phyloP scores from a whole-genome alignment of 2,329 filamentous ascomycete genomes.

The Ophiostoma sp. region DNA sequence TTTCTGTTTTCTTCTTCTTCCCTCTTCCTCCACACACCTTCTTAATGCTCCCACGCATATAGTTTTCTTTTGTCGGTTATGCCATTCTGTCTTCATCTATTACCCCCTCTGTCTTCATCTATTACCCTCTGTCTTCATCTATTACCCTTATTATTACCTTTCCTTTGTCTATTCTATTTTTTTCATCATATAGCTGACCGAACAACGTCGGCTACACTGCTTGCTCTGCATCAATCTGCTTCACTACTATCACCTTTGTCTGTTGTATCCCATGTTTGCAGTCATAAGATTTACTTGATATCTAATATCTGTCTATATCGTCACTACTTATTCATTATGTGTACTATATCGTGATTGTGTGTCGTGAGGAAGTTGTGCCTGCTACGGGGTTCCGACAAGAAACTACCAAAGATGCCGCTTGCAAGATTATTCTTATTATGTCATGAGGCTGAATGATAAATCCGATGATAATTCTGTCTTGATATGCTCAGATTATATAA shows the following conservation, averaged over 20 bases:
- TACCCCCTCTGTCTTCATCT: background rate
- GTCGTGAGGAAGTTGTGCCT: too few relatives aligned
- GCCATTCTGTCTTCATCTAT: background rate
- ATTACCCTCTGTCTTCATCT: background rate
- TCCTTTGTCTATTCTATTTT: background rate
- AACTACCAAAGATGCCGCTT: too few relatives aligned
- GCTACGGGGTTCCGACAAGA: too few relatives aligned
- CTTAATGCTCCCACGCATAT: slow-evolving; percentile 5
- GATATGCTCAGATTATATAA: background rate
- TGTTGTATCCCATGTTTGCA: too few relatives aligned
- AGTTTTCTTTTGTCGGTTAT: background rate
- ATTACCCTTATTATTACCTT: background rate
- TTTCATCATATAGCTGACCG: background rate
- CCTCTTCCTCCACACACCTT: background rate
- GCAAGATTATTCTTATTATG: too few relatives aligned
- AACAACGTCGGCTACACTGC: background rate
- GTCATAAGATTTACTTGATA: background rate
- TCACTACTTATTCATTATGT: background rate
- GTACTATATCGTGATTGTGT: background rate
- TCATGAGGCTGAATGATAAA: too few relatives aligned
- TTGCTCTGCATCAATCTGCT: background rate
- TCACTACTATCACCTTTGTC: background rate
- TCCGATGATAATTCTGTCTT: too few relatives aligned
- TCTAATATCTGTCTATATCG: background rate
- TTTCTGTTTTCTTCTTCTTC: background rate